phyloP scores from a whole-genome alignment of 805 yeast genomes.

The Nakazawaea holstii region DNA sequence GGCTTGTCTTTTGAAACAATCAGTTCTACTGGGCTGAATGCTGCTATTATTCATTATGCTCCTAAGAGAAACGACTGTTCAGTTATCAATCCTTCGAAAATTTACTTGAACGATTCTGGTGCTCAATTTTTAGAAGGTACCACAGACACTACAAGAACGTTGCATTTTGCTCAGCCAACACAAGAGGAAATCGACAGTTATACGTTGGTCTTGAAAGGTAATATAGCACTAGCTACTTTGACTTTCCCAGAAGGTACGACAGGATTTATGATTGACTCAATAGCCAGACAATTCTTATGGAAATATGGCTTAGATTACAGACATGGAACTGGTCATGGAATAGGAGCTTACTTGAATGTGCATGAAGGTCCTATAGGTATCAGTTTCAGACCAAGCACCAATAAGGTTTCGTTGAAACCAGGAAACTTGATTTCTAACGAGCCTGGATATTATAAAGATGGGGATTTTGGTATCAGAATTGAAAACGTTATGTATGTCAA shows the following conservation, averaged over 20 bases:
- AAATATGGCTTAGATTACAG: constrained; percentile 49
- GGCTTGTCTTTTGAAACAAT: constrained; percentile 74
- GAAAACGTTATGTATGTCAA: constrained; percentile 44
- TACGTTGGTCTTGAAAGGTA: constrained; percentile 55
- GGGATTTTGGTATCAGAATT: constrained; percentile 55
- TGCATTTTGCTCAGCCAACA: constrained; percentile 46
- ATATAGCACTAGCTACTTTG: constrained; percentile 41
- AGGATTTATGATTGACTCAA: constrained; percentile 48
- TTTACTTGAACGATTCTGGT: constrained; percentile 56
- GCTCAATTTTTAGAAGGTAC: constrained; percentile 61
- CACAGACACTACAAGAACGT: constrained; percentile 58
- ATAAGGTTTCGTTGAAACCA: constrained; percentile 35
- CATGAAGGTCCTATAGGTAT: constrained; percentile 65
- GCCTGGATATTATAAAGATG: constrained; percentile 59
- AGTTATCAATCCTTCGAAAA: constrained; percentile 45
- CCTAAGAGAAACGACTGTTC: constrained; percentile 42
- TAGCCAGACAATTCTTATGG: constrained; percentile 59
- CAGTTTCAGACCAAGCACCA: constrained; percentile 47
- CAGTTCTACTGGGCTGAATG: constrained; percentile 70
- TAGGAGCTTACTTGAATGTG: constrained; percentile 56
- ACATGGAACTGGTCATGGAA: constrained; percentile 65
- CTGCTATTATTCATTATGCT: constrained; percentile 71
- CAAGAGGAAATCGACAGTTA: constrained; percentile 42
- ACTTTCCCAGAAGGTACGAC: constrained; percentile 52
- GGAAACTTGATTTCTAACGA: constrained; percentile 57